Evolutionary conservation across 352 stramenopile species (phyloP).

Genomic region (Phytophthora ramorum): DNA sequence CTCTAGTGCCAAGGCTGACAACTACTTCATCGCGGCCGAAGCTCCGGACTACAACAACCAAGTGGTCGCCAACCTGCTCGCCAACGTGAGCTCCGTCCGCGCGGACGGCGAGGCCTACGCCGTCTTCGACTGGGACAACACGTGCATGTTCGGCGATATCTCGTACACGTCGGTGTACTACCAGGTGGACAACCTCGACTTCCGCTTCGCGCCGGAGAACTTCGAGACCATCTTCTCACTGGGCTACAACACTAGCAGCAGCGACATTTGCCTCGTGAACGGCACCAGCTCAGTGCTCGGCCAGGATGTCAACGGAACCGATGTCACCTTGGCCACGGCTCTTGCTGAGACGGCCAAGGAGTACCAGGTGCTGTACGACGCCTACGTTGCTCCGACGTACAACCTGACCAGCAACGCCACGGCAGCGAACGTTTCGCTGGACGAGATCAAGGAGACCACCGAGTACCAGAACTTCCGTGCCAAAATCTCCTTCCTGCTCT

Average conservation of each 20-base stretch:
- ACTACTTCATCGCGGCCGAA: constrained; percentile 55
- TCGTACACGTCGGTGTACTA: constrained; percentile 71
- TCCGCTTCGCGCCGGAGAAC: constrained; percentile 48
- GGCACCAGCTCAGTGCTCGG: constrained; percentile 55
- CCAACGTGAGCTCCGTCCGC: constrained; percentile 42
- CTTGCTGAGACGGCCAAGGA: constrained; percentile 42
- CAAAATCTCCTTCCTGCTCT: constrained; percentile 59
- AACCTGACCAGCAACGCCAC: constrained; percentile 41
- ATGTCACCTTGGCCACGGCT: constrained; percentile 49
- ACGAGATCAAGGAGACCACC: constrained; percentile 46
- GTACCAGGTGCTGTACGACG: constrained; percentile 62
- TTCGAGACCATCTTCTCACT: constrained; percentile 57
- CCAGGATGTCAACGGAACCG: constrained; percentile 43
- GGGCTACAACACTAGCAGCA: constrained; percentile 57
- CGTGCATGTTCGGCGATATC: constrained; percentile 73
- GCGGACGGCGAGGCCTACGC: constrained; percentile 50
- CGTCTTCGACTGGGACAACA: constrained; percentile 75
- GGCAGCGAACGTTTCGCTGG: constrained; percentile 26
- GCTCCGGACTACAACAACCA: constrained; percentile 68
- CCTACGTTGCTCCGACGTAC: constrained; percentile 57
- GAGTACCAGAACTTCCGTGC: constrained; percentile 69
- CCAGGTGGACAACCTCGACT: constrained; percentile 65
- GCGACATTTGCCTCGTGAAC: constrained; percentile 52
- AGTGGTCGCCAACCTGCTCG: constrained; percentile 47
- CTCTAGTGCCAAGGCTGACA: constrained; percentile 7